Evolutionary conservation across 306 rosid species (phyloP), one percentile per base, ranked within the genome.

Genomic region (Heteromeles arbutifolia): DNA sequence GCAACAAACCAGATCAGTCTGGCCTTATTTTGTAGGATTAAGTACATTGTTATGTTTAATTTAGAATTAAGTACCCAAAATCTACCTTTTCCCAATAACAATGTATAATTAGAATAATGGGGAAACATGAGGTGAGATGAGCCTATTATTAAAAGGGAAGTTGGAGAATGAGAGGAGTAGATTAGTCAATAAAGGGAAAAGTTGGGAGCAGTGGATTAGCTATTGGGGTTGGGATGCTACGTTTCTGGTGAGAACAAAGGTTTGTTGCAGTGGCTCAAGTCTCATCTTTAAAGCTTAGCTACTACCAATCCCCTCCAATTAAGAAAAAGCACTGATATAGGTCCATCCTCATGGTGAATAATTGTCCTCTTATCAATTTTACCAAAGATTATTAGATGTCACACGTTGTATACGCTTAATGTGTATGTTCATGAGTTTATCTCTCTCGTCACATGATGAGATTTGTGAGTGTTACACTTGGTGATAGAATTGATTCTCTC

Each of bases 151-250:
- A 53, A 70, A 70, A 13, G 44, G 45, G 62, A 0, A 32, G 28
- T 69, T 45, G 31, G 62, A 50, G 75, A 54, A 32, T 31, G 64
- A 31, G 64, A 31, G 67, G 54, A 58, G 67, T 41, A 18, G 76
- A 14, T 73, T 5, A 39, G 76, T 58, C 56, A 58, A 73, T 8
- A 73, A 73, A 39, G 26, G 12, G 54, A 0, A 39, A 58, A 58
- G 56, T 29, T 72, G 75, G 19, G 53, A 54, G 32, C 24, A 22
- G 67, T 15, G 76, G 76, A 39, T 26, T 73, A 58, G 76, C 67
- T 58, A 48, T 48, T 48, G 53, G 53, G 52, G 13, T 45, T 39
- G 67, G 37, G 22, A 63, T 73, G 6, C 56, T 8, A 48, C 26
- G n/a, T n/a, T 53, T 73, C 3, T 17, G 18, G 37, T 24, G 67